These are phyloP conservation scores for Kurtzmaniella quercitrusa DNA, from an alignment of 1,139 yeast genomes.

Conservation along the genomic window DNA sequence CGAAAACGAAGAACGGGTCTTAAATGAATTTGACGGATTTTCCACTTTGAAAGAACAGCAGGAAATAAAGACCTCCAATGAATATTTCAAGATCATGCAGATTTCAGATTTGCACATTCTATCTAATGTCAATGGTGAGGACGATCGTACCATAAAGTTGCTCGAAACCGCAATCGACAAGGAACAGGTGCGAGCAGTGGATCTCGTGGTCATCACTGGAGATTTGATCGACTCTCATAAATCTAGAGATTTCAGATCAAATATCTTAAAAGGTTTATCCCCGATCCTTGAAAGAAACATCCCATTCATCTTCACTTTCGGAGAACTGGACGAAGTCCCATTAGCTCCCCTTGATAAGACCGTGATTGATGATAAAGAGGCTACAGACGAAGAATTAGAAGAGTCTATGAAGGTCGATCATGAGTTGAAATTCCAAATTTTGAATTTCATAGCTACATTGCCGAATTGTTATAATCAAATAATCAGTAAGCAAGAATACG, in stretches of 20 bases:
- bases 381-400: slow-evolving; percentile 8
- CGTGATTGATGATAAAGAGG: background rate
- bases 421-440: slow-evolving; percentile 13
- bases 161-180: slow-evolving; percentile 20
- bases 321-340: slow-evolving; percentile 24
- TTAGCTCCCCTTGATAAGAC: background rate
- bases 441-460: slow-evolving; percentile 24
- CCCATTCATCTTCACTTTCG: slow-evolving; percentile 38
- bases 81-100: slow-evolving; percentile 31
- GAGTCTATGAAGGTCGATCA: slow-evolving; percentile 29
- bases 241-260: slow-evolving; percentile 26
- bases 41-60: slow-evolving; percentile 3
- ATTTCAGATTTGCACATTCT: slow-evolving; percentile 41
- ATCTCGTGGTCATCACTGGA: slow-evolving; percentile 39
- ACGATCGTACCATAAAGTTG: slow-evolving; percentile 27
- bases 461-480: slow-evolving; percentile 35
- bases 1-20: slow-evolving; percentile 4
- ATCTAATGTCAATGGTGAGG: slow-evolving; percentile 25
- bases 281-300: slow-evolving; percentile 28
- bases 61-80: slow-evolving; percentile 5
- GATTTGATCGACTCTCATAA: slow-evolving; percentile 30
- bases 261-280: slow-evolving; percentile 31
- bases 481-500: background rate
- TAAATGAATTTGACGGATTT: slow-evolving; percentile 1
- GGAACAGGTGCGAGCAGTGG: slow-evolving; percentile 23